Conservation (phyloP, 129 eudicot species). For the Kitagawia praeruptora region DNA sequence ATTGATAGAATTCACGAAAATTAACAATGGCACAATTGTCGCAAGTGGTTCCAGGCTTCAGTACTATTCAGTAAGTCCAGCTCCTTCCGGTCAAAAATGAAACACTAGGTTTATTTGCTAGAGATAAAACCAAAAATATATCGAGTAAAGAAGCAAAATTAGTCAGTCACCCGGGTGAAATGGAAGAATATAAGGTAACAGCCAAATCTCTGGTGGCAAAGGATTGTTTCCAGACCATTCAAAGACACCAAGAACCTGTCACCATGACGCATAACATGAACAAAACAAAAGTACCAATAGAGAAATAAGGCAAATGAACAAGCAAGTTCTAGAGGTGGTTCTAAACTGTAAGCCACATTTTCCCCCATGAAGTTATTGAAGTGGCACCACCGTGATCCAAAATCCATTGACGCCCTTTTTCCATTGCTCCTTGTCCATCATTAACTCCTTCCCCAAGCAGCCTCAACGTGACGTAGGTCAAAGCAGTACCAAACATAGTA, state of each 20-base stretch:
- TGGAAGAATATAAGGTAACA: conserved; percentile 69
- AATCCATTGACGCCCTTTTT: conserved; percentile 86
- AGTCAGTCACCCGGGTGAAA: conserved; percentile 69
- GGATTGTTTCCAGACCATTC: conserved; percentile 98
- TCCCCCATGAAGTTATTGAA: conserved; percentile 90
- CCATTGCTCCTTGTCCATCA: conserved; percentile 85
- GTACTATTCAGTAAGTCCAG: background rate
- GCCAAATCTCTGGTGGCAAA: conserved; percentile 89
- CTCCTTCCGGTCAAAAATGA: background rate
- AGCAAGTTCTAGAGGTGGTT: conserved; percentile 22
- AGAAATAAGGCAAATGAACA: background rate
- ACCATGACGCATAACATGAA: conserved; percentile 12
- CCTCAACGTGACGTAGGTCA: conserved; percentile 85
- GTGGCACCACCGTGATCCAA: conserved; percentile 94
- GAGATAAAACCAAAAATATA: background rate
- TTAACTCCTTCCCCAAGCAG: conserved; percentile 82
- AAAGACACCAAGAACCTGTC: conserved; percentile 80
- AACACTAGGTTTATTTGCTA: background rate
- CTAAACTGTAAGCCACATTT: conserved; percentile 90
- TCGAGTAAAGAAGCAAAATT: background rate
- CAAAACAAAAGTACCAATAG: background rate
- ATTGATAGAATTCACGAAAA: background rate
- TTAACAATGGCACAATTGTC: background rate
- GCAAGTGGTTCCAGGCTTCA: background rate
- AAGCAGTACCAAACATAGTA: conserved; percentile 86